Evolutionary conservation across 257 asterid genomes (phyloP).

Genomic region (Forsythia suspensa): DNA sequence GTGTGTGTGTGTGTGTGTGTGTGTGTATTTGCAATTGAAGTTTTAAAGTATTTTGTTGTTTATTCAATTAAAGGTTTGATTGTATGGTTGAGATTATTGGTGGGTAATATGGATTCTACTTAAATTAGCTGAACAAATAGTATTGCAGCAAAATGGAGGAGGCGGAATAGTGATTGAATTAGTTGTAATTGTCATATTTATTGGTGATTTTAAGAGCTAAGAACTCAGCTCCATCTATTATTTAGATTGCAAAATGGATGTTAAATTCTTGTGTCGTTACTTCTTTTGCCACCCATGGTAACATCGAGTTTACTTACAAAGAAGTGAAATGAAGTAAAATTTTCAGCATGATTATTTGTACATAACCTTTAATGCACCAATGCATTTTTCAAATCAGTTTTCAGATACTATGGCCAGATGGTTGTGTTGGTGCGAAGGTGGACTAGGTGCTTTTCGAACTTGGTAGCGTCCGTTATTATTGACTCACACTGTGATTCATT

Average conservation of each 20-base stretch:
- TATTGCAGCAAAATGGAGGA: not conserved
- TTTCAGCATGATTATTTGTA: not conserved
- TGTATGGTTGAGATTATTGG: not conserved
- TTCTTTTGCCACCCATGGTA: not conserved
- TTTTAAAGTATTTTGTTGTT: not conserved
- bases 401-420: not conserved
- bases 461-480: not conserved
- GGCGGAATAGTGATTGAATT: not conserved
- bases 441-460: not conserved
- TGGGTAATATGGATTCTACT: not conserved
- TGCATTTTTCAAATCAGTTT: not conserved
- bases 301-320: not conserved
- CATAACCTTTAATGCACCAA: not conserved
- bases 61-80: not conserved
- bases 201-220: not conserved
- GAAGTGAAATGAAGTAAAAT: not conserved
- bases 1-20: no score
- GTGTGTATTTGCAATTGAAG: not conserved
- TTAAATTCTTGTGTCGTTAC: not conserved
- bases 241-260: not conserved
- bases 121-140: not conserved
- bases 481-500: not conserved
- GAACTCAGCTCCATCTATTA: not conserved
- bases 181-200: not conserved
- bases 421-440: not conserved